A percentile compares a stretch with the other conserved stretches of the same genome.
phyloP scores from a whole-genome alignment of 352 stramenopile species.

The Globisporangium alternatum region DNA sequence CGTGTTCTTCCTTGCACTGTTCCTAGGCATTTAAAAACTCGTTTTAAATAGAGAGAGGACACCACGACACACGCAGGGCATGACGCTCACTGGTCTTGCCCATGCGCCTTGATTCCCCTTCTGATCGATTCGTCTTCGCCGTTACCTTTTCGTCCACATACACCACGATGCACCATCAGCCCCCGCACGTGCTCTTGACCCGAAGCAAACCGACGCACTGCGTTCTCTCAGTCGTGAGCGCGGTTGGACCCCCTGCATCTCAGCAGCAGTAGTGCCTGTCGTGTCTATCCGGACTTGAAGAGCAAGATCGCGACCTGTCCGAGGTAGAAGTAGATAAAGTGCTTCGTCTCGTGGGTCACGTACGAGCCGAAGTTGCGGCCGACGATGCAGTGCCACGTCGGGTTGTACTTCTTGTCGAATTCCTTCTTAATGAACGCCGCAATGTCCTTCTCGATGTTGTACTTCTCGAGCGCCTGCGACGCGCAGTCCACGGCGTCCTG shows the following conservation, averaged over 20 bases:
- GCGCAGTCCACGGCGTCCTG: constrained; percentile 98
- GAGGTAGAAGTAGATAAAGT: constrained; percentile 97
- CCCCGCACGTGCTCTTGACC: constrained; percentile 4
- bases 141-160: not conserved
- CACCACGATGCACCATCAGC: not conserved
- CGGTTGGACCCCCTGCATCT: too few relatives aligned
- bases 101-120: not conserved
- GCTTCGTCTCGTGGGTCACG: constrained; percentile 92
- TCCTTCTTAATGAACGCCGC: constrained; percentile 92
- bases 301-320: constrained; percentile 92
- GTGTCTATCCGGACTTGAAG: constrained; percentile 89
- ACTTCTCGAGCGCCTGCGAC: constrained; percentile 98
- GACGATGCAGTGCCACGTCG: constrained; percentile 94
- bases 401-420: constrained; percentile 93
- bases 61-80: not conserved
- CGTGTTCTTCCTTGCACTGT: not conserved
- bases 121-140: not conserved
- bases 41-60: constrained; percentile 12
- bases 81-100: not conserved
- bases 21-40: constrained; percentile 7
- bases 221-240: too few relatives aligned
- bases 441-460: constrained; percentile 99
- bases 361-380: constrained; percentile 93
- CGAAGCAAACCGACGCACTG: not conserved
- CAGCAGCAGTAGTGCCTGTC: too few relatives aligned